A percentile compares a stretch with the other conserved stretches of the same genome.
phyloP scores from a whole-genome alignment of 352 stramenopile species.

The Aphanomyces stellatus region DNA sequence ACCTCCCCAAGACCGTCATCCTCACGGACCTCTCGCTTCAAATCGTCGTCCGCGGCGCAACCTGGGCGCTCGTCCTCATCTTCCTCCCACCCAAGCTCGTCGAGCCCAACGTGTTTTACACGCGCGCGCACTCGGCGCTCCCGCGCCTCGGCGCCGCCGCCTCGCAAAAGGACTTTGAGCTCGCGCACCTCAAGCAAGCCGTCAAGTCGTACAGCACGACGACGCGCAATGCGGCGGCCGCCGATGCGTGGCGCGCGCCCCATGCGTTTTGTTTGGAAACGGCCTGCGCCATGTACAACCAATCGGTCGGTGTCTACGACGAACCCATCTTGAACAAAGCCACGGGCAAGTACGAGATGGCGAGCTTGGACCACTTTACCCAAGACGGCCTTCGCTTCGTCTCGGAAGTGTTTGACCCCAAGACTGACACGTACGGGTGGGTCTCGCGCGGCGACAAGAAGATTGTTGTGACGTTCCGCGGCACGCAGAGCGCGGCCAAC shows the following conservation, averaged over 20 bases:
- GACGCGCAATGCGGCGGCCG: neutral
- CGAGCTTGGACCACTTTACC: slow-evolving; percentile 38
- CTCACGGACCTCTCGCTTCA: slow-evolving; percentile 15
- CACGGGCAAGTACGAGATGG: slow-evolving; percentile 62
- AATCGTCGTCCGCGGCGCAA: slow-evolving; percentile 2
- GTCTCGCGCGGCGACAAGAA: slow-evolving; percentile 41
- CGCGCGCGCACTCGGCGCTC: neutral
- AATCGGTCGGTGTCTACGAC: slow-evolving; percentile 84
- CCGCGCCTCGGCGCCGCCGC: neutral
- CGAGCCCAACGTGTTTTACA: slow-evolving; percentile 9
- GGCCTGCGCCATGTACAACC: slow-evolving; percentile 61
- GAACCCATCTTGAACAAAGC: slow-evolving; percentile 61
- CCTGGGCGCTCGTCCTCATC: slow-evolving; percentile 11
- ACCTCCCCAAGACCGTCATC: slow-evolving; percentile 3
- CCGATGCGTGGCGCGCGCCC: slow-evolving; percentile 15
- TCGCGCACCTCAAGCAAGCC: slow-evolving; percentile 20
- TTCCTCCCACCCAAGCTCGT: slow-evolving; percentile 7
- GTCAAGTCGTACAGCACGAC: neutral
- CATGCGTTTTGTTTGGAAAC: slow-evolving; percentile 85
- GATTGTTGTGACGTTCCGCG: slow-evolving; percentile 18
- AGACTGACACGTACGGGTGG: slow-evolving; percentile 70
- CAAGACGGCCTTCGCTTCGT: slow-evolving; percentile 72
- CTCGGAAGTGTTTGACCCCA: slow-evolving; percentile 54
- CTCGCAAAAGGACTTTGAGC: slow-evolving; percentile 7
- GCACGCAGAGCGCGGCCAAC: slow-evolving; percentile 46